Conservation (phyloP, 768 basidiomycete genomes). For the Chalciporus sphaerocephalus region DNA sequence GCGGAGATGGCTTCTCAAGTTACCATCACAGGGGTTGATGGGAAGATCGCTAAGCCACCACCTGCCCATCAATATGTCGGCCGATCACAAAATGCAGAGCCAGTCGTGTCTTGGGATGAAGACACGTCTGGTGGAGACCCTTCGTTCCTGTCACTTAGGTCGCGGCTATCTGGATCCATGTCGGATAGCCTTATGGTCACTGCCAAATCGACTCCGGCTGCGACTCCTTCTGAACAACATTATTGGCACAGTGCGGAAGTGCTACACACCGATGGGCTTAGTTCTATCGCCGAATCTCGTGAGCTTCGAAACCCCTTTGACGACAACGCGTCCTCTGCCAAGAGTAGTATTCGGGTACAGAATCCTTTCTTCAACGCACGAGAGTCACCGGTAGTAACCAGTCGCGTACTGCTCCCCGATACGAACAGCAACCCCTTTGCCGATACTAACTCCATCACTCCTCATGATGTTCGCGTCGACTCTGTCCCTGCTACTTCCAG, state of each 20-base stretch:
- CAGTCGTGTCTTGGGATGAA: constrained; percentile 50
- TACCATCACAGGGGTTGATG: constrained; percentile 20
- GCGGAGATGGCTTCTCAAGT: constrained; percentile 44
- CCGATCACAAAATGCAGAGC: constrained; percentile 35
- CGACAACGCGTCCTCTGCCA: constrained; percentile 17
- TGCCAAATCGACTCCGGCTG: constrained; percentile 60
- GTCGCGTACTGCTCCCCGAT: constrained; percentile 15
- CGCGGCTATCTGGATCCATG: constrained; percentile 43
- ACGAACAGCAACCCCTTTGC: constrained; percentile 39
- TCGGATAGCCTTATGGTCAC: constrained; percentile 44
- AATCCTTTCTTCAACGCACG: constrained; percentile 44
- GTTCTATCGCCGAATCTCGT: constrained; percentile 4
- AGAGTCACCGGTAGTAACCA: constrained; percentile 32
- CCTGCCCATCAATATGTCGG: constrained; percentile 44
- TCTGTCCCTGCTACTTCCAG: constrained; percentile 23
- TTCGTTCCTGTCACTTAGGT: constrained; percentile 49
- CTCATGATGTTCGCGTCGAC: constrained; percentile 28
- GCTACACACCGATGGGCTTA: constrained; percentile 36
- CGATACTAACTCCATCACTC: constrained; percentile 30
- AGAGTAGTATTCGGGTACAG: constrained; percentile 8
- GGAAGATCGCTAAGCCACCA: constrained; percentile 15
- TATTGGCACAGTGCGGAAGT: constrained; percentile 71
- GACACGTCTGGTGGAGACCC: constrained; percentile 38
- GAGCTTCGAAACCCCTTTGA: constrained; percentile 26
- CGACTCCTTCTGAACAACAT: constrained; percentile 48